A percentile compares a stretch with the other conserved stretches of the same genome.
Evolutionary conservation across 108 stramenopile species (phyloP).

Genomic region (Fragilaria crotonensis): DNA sequence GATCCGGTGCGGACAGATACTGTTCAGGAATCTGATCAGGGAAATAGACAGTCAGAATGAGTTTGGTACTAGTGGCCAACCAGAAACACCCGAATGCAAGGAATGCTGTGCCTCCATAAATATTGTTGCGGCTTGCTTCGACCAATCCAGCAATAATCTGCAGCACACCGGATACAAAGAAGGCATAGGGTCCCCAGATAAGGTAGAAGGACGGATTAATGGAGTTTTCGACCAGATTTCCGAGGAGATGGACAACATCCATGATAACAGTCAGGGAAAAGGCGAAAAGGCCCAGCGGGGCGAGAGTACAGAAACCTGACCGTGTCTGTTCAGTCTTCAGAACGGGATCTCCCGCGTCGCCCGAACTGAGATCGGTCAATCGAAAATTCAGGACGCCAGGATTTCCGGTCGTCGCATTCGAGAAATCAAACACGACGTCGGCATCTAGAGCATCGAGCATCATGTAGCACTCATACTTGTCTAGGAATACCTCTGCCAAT

Average conservation of each 20-base stretch:
- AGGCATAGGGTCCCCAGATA: conserved; percentile 23
- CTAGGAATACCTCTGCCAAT: conserved; percentile 29
- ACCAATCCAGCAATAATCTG: conserved; percentile 24
- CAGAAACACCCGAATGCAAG: conserved; percentile 26
- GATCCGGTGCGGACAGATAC: conserved; percentile 7
- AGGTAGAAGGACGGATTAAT: conserved; percentile 16
- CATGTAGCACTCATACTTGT: conserved; percentile 31
- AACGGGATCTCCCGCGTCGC: background rate
- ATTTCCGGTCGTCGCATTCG: conserved; percentile 4
- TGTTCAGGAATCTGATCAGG: conserved; percentile 5
- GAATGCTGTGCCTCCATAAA: conserved; percentile 35
- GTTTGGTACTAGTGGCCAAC: conserved; percentile 18
- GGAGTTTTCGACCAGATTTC: conserved; percentile 9
- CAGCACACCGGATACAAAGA: conserved; percentile 26
- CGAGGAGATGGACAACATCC: conserved; percentile 12
- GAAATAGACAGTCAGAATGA: conserved; percentile 18
- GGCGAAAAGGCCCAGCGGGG: conserved; percentile 25
- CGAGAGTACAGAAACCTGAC: background rate
- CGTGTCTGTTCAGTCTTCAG: background rate
- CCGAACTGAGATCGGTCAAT: conserved; percentile 18
- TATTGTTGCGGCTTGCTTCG: conserved; percentile 32
- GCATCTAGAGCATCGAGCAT: conserved; percentile 20
- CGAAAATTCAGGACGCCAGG: conserved; percentile 33
- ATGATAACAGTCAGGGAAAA: conserved; percentile 21
- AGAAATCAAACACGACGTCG: conserved; percentile 23